Evolutionary conservation across 768 basidiomycete genomes (phyloP).

Genomic region (Lactarius psammicola): DNA sequence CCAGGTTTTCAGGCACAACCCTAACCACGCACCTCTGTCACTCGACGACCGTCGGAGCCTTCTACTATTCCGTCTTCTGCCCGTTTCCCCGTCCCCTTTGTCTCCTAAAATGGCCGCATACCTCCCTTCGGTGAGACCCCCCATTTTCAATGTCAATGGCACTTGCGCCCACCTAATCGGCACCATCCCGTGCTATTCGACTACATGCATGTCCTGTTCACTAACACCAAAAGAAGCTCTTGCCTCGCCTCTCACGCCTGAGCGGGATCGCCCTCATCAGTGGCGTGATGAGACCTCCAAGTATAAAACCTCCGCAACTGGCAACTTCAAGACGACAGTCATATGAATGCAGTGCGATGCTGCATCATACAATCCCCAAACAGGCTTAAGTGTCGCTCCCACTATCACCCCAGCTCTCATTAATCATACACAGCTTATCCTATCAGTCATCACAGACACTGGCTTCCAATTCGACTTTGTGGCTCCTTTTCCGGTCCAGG

Average conservation of each 20-base stretch:
- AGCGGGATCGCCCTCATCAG: not conserved
- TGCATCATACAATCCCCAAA: not conserved
- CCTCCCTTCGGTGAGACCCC: not conserved
- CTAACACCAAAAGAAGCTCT: not conserved
- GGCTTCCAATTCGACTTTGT: not conserved
- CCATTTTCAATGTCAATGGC: not conserved
- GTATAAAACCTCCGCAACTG: not conserved
- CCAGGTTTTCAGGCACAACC: not conserved
- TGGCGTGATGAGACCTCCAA: not conserved
- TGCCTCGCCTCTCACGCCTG: not conserved
- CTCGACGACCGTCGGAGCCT: no score
- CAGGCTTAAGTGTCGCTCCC: not conserved
- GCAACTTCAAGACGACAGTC: not conserved
- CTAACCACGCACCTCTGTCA: not conserved
- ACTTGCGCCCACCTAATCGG: not conserved
- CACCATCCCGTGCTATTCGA: not conserved
- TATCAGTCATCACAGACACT: not conserved
- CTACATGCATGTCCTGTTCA: not conserved
- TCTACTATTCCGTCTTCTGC: not conserved
- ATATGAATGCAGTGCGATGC: not conserved
- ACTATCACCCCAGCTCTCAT: not conserved
- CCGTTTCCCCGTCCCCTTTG: slow-evolving; percentile 3
- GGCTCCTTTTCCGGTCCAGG: not conserved
- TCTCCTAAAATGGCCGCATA: not conserved
- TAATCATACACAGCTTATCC: not conserved